Evolutionary conservation across 2,329 filamentous ascomycete species (phyloP).

Genomic region (Immersiporthe knoxdaviesiana): DNA sequence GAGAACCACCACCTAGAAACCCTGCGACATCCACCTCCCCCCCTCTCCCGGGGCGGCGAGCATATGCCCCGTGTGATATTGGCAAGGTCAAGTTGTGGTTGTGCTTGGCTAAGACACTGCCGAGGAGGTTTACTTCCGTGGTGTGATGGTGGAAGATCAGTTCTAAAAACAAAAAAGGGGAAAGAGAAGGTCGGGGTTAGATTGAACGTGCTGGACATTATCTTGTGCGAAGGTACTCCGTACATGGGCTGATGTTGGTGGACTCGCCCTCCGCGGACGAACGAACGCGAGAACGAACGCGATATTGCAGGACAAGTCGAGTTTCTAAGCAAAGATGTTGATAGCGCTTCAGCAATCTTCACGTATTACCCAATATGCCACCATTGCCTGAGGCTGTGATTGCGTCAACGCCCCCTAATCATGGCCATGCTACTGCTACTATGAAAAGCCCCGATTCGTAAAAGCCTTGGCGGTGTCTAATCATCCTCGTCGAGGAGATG

Average conservation of each 20-base stretch:
- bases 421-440: background rate
- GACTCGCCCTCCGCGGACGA: constrained; percentile 3
- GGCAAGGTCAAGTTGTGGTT: background rate
- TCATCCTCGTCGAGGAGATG: constrained; percentile 49
- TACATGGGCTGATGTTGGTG: background rate
- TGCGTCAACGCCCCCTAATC: background rate
- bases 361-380: background rate
- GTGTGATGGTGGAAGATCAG: background rate
- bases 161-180: background rate
- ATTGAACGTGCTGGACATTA: background rate
- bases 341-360: background rate
- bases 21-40: background rate
- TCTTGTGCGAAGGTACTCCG: background rate
- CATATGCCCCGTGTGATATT: background rate
- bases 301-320: background rate
- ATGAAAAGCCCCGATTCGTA: background rate
- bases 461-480: constrained; percentile 29
- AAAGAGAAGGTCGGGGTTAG: background rate
- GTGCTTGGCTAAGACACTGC: background rate
- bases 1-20: background rate
- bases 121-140: background rate
- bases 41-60: too few relatives aligned
- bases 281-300: background rate
- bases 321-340: background rate
- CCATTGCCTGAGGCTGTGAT: background rate